Percentiles rank a stretch among this genome's conserved stretches.
phyloP scores from a whole-genome alignment of 306 rosid species.

The Gastrolobium villosum region DNA sequence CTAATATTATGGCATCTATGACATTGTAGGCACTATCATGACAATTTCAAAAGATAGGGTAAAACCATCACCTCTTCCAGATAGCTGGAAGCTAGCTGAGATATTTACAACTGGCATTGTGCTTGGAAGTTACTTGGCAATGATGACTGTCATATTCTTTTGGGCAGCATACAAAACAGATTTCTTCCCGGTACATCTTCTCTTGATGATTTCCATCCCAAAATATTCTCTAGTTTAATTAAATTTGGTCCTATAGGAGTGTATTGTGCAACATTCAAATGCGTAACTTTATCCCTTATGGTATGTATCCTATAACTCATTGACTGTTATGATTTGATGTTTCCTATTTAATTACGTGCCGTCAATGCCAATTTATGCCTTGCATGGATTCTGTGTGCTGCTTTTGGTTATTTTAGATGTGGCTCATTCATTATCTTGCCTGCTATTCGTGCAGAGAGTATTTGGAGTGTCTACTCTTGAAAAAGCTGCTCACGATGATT shows the following conservation, averaged over 20 bases:
- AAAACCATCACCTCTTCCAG: slow-evolving; percentile 94
- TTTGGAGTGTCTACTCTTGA: slow-evolving; percentile 87
- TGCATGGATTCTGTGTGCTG: slow-evolving; percentile 35
- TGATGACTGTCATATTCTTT: slow-evolving; percentile 95
- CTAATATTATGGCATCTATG: slow-evolving; percentile 16
- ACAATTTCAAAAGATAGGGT: slow-evolving; percentile 93
- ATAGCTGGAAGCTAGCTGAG: slow-evolving; percentile 93
- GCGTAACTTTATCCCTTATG: background rate
- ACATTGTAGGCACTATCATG: slow-evolving; percentile 83
- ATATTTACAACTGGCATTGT: slow-evolving; percentile 87
- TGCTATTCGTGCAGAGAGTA: slow-evolving; percentile 56
- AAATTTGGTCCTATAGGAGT: background rate
- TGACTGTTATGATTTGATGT: background rate
- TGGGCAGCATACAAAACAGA: slow-evolving; percentile 93
- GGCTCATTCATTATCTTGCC: slow-evolving; percentile 38
- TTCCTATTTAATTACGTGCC: background rate
- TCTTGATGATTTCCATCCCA: background rate
- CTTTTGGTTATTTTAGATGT: background rate
- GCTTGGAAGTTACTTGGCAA: slow-evolving; percentile 91
- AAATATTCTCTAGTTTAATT: background rate
- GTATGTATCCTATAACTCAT: background rate
- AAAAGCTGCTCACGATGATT: slow-evolving; percentile 79
- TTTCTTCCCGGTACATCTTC: slow-evolving; percentile 77
- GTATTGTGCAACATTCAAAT: background rate
- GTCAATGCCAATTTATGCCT: slow-evolving; percentile 24